Evolutionary conservation across 2,329 filamentous ascomycete species (phyloP), one percentile per base, ranked within the genome.

Genomic region (Salinomyces thailandicus): DNA sequence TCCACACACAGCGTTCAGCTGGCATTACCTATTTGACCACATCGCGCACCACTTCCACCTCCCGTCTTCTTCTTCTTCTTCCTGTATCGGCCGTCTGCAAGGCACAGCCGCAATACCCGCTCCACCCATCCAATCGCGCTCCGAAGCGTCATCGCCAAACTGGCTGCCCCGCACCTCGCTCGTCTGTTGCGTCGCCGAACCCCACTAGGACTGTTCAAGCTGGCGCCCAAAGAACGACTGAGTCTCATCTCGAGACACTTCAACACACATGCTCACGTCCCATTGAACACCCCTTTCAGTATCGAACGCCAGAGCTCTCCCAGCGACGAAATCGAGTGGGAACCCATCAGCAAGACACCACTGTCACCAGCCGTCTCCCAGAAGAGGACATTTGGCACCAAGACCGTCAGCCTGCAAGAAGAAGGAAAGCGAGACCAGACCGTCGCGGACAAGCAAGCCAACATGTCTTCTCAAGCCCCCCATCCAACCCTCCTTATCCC

Each of bases 401-500:
- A 48, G 17, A 45, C 52, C 35, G 43, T 44, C 9, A 45, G 45
- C 7, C 33, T 44, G 26, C 36, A 49, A 46, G 41, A 52, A 51
- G 42, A 52, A 45, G 41, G 39, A 34, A 53, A 48, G 41, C 40
- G 43, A 35, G 38, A 44, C 39, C 43, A 47, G 30, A 40, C 46
- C 15, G 35, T 26, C 16, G 33, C 33, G 8, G 31, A 38, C n/a
- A 31, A 47, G 51, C 22, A 8, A 26, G 22, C 22, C 2, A 70
- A 54, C 36, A 77, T 77, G 72, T 77, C 73, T 27, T 58, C 53
- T 37, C 75, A 79, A 63, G 53, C 72, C 36, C 61, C 71, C 38
- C 77, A 81, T 57, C 69, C 75, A 36, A 80, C 89, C 38, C 71
- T 98, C 64, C 77, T 98, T 66, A 96, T 98, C 57, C 91, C 91